These are phyloP conservation scores for Cystofilobasidium capitatum DNA, from an alignment of 768 basidiomycete species.

Conservation along the genomic window DNA sequence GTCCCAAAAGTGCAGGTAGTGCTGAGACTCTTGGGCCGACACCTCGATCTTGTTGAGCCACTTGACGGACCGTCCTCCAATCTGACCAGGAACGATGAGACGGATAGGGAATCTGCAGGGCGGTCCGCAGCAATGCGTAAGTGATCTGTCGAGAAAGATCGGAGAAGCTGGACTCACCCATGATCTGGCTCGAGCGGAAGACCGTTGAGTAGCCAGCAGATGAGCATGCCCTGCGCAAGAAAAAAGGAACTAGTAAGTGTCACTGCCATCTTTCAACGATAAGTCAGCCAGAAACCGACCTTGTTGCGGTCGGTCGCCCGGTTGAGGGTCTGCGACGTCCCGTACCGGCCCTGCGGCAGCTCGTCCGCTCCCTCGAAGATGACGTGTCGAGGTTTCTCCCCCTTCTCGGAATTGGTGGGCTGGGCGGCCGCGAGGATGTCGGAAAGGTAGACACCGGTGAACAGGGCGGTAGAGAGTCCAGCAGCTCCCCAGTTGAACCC, in stretches of 20 bases:
- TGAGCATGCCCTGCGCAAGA: slow-evolving; percentile 54
- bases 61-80: slow-evolving; percentile 56
- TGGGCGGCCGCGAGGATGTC: slow-evolving; percentile 48
- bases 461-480: slow-evolving; percentile 48
- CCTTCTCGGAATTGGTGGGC: slow-evolving; percentile 5
- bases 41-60: slow-evolving; percentile 54
- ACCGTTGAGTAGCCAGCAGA: slow-evolving; percentile 55
- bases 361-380: slow-evolving; percentile 54
- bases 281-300: too few relatives aligned
- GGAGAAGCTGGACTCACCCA: slow-evolving; percentile 36
- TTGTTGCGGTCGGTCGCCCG: slow-evolving; percentile 37
- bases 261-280: too few relatives aligned
- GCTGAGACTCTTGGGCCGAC: slow-evolving; percentile 47
- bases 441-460: slow-evolving; percentile 48
- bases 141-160: neutral
- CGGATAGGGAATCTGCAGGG: slow-evolving; percentile 47
- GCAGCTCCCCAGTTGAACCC: slow-evolving; percentile 39
- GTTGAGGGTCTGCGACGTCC: slow-evolving; percentile 48
- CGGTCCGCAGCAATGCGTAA: too few relatives aligned
- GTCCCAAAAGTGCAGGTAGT: slow-evolving; percentile 43
- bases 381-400: slow-evolving; percentile 45
- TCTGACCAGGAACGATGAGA: slow-evolving; percentile 54
- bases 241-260: too few relatives aligned
- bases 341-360: slow-evolving; percentile 54
- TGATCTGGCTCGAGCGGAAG: slow-evolving; percentile 54